Conservation (phyloP, 805 yeast species). For the Diddensiella transvaalensis region DNA sequence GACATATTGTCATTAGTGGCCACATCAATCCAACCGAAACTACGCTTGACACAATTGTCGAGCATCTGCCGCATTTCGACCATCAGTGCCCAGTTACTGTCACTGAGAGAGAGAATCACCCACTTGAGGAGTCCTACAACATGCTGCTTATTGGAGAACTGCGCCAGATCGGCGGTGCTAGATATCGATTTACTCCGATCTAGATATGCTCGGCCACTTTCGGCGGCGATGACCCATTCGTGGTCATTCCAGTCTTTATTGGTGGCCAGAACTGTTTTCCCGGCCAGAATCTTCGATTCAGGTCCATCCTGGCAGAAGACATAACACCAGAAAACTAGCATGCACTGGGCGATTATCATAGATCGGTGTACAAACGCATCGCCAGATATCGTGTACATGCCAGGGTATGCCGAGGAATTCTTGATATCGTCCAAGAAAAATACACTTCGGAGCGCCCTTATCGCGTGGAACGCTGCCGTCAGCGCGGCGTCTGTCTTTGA, state of each 20-base stretch:
- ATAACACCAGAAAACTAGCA: constrained; percentile 30
- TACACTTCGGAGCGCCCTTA: constrained; percentile 55
- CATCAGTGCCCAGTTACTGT: constrained; percentile 51
- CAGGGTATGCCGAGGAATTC: constrained; percentile 9
- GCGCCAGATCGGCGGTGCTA: constrained; percentile 11
- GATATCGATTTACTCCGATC: constrained; percentile 32
- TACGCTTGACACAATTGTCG: constrained; percentile 51
- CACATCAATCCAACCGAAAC: constrained; percentile 42
- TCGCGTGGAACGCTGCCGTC: constrained; percentile 53
- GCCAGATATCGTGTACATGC: constrained; percentile 11
- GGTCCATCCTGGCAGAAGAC: constrained; percentile 31
- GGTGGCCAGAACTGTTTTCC: constrained; percentile 1
- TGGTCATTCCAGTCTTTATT: constrained; percentile 19
- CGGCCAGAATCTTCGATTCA: constrained; percentile 24
- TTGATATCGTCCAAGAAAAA: constrained; percentile 39
- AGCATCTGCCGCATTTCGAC: constrained; percentile 53
- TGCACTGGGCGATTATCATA: constrained; percentile 25
- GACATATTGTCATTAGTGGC: constrained; percentile 6
- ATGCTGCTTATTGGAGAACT: constrained; percentile 42
- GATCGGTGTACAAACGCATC: constrained; percentile 28
- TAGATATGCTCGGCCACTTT: constrained; percentile 49
- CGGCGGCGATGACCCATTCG: constrained; percentile 35
- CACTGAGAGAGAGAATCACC: constrained; percentile 13
- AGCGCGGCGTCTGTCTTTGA: constrained; percentile 44
- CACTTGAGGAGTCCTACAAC: constrained; percentile 47